These are phyloP conservation scores for Pholiota molesta DNA, from an alignment of 768 basidiomycete genomes.

Conservation along the genomic window DNA sequence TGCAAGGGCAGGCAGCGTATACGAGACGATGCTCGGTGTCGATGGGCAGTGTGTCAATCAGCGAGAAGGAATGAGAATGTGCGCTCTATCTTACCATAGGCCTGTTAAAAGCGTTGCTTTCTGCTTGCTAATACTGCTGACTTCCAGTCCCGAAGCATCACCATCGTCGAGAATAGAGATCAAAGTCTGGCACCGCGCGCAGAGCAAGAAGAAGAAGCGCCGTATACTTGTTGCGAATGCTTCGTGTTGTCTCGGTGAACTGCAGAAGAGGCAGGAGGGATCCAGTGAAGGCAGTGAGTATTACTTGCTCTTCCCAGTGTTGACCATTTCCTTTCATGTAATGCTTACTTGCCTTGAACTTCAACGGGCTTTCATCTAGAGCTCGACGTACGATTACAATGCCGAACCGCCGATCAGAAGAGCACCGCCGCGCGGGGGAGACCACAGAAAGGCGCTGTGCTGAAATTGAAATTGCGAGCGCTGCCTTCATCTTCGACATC, in stretches of 20 bases:
- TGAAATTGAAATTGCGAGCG: conserved; percentile 30
- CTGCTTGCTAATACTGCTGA: background rate
- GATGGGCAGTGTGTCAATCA: conserved; percentile 76
- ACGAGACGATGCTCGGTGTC: conserved; percentile 62
- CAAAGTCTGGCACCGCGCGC: conserved; percentile 57
- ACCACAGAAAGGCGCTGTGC: conserved; percentile 42
- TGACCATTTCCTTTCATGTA: background rate
- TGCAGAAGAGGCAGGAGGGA: conserved; percentile 49
- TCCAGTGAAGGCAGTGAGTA: conserved; percentile 17
- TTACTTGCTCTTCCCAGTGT: background rate
- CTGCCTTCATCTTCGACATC: conserved; percentile 16
- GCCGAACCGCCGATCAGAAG: conserved; percentile 35
- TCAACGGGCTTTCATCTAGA: conserved; percentile 18
- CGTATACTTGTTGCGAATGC: conserved; percentile 56
- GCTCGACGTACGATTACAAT: conserved; percentile 51
- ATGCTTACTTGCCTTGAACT: background rate
- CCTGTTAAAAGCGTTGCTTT: background rate
- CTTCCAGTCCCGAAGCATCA: conserved; percentile 41
- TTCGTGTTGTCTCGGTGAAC: conserved; percentile 53
- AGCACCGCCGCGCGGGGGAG: conserved; percentile 36
- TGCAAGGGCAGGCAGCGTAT: conserved; percentile 38
- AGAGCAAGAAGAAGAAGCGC: conserved; percentile 68
- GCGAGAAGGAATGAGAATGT: conserved; percentile 58
- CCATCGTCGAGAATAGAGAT: conserved; percentile 49
- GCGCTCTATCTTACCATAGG: conserved; percentile 32